phyloP scores from a whole-genome alignment of 352 stramenopile species.

The Stephanocyclus meneghinianus region DNA sequence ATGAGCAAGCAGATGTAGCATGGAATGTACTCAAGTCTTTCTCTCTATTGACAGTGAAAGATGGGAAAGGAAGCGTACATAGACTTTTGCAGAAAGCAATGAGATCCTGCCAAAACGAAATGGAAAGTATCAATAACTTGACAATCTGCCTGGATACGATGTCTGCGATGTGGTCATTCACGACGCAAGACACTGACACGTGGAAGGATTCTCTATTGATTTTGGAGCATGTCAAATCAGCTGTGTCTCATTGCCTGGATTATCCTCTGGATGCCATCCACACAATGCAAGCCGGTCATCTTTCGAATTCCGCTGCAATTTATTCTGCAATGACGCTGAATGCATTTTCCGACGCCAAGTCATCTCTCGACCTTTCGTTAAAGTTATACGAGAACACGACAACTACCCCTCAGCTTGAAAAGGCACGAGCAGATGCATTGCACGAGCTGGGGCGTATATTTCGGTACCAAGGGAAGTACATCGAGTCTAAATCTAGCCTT shows the following conservation, averaged over 20 bases:
- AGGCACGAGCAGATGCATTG: conserved; percentile 41
- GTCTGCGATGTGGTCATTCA: conserved; percentile 54
- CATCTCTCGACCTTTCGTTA: conserved; percentile 55
- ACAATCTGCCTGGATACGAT: conserved; percentile 50
- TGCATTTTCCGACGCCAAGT: conserved; percentile 62
- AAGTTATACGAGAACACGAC: conserved; percentile 47
- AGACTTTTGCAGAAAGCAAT: conserved; percentile 61
- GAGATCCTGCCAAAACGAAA: conserved; percentile 44
- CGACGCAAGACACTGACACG: conserved; percentile 33
- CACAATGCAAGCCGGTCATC: conserved; percentile 30
- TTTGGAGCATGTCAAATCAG: conserved; percentile 66
- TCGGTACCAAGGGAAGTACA: conserved; percentile 62
- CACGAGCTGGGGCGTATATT: conserved; percentile 59
- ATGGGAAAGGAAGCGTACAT: conserved; percentile 67
- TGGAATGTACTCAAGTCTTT: conserved; percentile 76
- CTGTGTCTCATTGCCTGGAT: conserved; percentile 46
- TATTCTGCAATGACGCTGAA: conserved; percentile 70
- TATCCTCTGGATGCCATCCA: conserved; percentile 17
- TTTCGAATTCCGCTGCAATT: conserved; percentile 61
- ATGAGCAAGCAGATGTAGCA: conserved; percentile 59
- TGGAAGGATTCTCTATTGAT: conserved; percentile 59
- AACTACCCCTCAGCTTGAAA: conserved; percentile 13
- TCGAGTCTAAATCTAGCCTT: conserved; percentile 51
- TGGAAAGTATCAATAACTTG: conserved; percentile 31
- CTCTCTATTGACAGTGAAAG: conserved; percentile 60